Evolutionary conservation across 1,284 basidiomycete species (phyloP), one percentile per base, ranked within the genome.

Genomic region (Erythrobasidium hasegawianum): DNA sequence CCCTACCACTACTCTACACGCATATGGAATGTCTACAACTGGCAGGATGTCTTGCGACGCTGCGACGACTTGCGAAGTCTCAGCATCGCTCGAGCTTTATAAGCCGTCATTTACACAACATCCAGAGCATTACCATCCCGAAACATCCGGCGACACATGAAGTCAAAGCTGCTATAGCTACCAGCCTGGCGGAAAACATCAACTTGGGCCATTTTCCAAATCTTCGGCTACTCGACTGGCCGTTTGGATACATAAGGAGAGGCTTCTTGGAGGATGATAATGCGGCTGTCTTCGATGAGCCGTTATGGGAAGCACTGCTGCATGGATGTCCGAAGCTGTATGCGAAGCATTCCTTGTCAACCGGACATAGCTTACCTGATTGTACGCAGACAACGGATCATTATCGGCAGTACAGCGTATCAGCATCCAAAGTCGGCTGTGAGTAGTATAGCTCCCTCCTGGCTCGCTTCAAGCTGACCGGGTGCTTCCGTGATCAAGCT

Each of bases 231-330:
- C 14, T 65, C 4, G 16, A 39, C 20, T 65, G 62, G 62, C 62
- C 55, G n/a, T 65, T 57, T 27, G 47, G 20, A 8, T 53, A 49
- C 16, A 47, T 65, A 1, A 22, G 56, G 29, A 33, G 62, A 41
- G 62, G 62, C 10, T 65, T 58, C 56, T 52, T 65, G 62, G 62
- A 65, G 49, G 62, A 65, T 24, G 27, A 24, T 4, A 38, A 58
- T 33, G 62, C 62, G 2, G 24, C 27, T 5, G 22, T 18, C 33
- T 65, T 65, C 39, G 62, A 65, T 53, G 62, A 65, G 38, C 62
- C 62, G n/a, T 10, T 65, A 10, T 65, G 45, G n/a, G 41, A 38
- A 18, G 62, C 62, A 7, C n/a, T 65, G 38, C 24, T 24, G 8
- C 43, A 50, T 2, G 40, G 14, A 9, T 58, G 54, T 27, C 20